phyloP scores from a whole-genome alignment of 345 rosid genomes.

The Heritiera littoralis region DNA sequence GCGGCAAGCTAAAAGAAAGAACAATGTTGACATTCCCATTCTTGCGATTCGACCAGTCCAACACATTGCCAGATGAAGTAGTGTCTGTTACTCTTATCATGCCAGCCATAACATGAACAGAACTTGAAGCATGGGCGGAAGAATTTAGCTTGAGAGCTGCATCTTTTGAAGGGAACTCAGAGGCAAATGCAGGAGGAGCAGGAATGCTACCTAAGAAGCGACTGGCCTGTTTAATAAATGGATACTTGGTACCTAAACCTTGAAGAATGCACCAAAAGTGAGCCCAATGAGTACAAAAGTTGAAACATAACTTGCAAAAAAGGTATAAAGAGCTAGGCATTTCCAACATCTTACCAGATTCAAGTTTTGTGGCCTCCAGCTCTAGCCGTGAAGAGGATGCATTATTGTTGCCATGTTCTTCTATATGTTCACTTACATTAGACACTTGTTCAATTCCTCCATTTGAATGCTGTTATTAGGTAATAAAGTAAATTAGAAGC shows the following conservation, averaged over 20 bases:
- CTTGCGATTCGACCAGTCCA: conserved; percentile 65
- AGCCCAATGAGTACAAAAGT: not conserved
- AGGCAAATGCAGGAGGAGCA: conserved; percentile 71
- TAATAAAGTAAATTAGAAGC: conserved; percentile 19
- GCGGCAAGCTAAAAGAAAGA: conserved; percentile 52
- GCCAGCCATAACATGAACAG: conserved; percentile 74
- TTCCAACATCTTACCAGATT: conserved; percentile 53
- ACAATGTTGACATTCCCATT: conserved; percentile 53
- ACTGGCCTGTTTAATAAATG: conserved; percentile 72
- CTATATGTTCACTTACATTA: conserved; percentile 37
- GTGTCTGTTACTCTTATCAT: conserved; percentile 65
- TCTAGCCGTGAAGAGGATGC: conserved; percentile 65
- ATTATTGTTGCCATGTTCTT: conserved; percentile 31
- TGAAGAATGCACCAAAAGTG: conserved; percentile 14
- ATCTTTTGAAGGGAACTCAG: conserved; percentile 70
- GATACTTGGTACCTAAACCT: conserved; percentile 58
- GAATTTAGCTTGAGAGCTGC: conserved; percentile 50
- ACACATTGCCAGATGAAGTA: conserved; percentile 36
- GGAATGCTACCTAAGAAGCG: conserved; percentile 72
- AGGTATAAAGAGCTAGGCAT: not conserved
- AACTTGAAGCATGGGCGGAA: conserved; percentile 64
- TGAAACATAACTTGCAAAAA: not conserved
- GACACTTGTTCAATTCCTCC: conserved; percentile 44
- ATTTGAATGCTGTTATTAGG: conserved; percentile 39
- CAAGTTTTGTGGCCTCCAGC: conserved; percentile 41